Evolutionary conservation across 768 basidiomycete species (phyloP), one percentile per base, ranked within the genome.

Genomic region (Cyathus striatus): DNA sequence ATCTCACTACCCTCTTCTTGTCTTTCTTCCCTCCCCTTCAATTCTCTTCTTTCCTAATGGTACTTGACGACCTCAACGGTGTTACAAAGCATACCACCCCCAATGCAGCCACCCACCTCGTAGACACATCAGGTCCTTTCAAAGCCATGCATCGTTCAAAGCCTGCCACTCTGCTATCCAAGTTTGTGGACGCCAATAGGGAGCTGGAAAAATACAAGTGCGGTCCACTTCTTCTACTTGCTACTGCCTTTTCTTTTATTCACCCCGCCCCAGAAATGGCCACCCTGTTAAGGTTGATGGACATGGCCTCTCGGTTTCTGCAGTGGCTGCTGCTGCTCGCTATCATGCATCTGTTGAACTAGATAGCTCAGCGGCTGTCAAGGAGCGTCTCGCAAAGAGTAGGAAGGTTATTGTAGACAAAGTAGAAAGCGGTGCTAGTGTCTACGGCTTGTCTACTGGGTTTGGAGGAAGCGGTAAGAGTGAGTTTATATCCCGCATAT

Each of bases 381-480:
- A 69, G 46, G 68, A 68, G 1, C 76, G 76, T 13, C 75, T 91
- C 27, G 59, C 68, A 12, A 77, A 78, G 54, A 82, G 79, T 44
- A 79, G 86, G 16, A 64, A 72, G 37, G 79, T 86, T 54, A 84
- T 90, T 25, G 64, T 77, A 1, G 70, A 74, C 55, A 90, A 90
- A 60, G 78, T 90, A 14, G 76, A 70, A 22, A 68, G 67, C 5
- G 78, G 80, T 13, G 75, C 79, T 23, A 86, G 84, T 49, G 76
- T 92, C 16, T 92, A 92, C 54, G 90, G 90, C 4, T 71, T 92
- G 24, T 86, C 83, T 38, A 87, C 86, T 4, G 86, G 86, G 24
- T 87, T 84, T 50, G 85, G 86, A 32, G 86, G 86, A 4, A 83
- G 81, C 54, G 83, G 84, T 69, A 47, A 27, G 68, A 27, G 12